Percentiles rank a stretch among this genome's conserved stretches.
Conservation (phyloP, 768 basidiomycete genomes). For the Kwoniella bestiolae region DNA sequence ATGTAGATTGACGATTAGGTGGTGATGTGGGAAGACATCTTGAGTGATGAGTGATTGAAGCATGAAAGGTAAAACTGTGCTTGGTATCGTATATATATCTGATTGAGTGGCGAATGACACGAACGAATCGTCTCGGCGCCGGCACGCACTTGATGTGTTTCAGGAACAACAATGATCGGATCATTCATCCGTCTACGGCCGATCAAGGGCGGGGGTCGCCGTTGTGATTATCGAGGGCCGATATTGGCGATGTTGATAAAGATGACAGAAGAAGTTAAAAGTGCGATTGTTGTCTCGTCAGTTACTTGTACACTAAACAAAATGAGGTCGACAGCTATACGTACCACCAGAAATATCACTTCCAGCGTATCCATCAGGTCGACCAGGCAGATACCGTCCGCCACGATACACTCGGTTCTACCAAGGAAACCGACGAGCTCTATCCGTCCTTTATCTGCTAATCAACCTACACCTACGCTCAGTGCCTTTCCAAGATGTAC, state of each 20-base stretch:
- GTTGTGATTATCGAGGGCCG: conserved; percentile 2
- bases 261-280: neutral
- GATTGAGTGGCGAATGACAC: conserved; percentile 16
- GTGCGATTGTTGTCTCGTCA: neutral
- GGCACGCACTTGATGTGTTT: conserved; percentile 3
- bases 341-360: too few species aligned
- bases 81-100: neutral
- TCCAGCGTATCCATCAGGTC: too few species aligned
- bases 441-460: too few species aligned
- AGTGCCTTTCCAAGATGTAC: neutral
- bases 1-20: neutral
- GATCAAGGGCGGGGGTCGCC: neutral
- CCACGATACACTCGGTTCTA: too few species aligned
- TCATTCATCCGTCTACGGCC: neutral
- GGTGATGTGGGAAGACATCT: neutral
- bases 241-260: neutral
- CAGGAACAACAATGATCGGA: conserved; percentile 3
- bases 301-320: neutral
- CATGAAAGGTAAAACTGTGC: too few species aligned
- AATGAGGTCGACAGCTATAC: conserved; percentile 8
- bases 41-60: neutral
- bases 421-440: too few species aligned
- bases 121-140: conserved; percentile 13
- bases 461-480: neutral
- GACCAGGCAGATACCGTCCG: too few species aligned